Conservation (phyloP, 2,329 filamentous ascomycete species). For the Fusarium napiforme region DNA sequence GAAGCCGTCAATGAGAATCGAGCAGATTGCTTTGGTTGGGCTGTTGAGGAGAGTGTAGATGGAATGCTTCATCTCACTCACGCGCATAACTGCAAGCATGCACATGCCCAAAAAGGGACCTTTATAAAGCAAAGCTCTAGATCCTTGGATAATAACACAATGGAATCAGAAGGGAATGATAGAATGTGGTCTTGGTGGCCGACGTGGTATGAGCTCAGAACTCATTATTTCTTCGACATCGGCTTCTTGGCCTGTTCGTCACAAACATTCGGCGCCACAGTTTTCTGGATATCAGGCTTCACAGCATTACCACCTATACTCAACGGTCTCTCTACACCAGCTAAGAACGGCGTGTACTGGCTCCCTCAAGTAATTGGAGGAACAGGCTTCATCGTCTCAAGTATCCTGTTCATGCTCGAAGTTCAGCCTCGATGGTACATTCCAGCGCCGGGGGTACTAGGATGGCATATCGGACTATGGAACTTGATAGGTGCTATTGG, state of each 20-base stretch:
- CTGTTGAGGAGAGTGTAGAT: conserved; percentile 57
- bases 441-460: conserved; percentile 65
- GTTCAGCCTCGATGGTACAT: conserved; percentile 72
- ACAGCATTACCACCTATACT: conserved; percentile 62
- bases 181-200: conserved; percentile 70
- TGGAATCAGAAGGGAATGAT: background rate
- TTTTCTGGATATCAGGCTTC: conserved; percentile 74
- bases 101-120: conserved; percentile 41
- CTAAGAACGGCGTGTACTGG: conserved; percentile 66
- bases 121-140: conserved; percentile 24
- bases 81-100: conserved; percentile 41
- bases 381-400: conserved; percentile 68
- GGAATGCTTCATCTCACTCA: conserved; percentile 25
- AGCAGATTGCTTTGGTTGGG: conserved; percentile 75
- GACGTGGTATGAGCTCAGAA: conserved; percentile 63
- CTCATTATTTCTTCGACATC: conserved; percentile 62
- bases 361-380: conserved; percentile 71
- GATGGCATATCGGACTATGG: conserved; percentile 76
- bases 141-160: background rate
- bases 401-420: conserved; percentile 72
- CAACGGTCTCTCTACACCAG: conserved; percentile 57
- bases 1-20: conserved; percentile 77
- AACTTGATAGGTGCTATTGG: conserved; percentile 72
- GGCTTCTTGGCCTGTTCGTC: conserved; percentile 68
- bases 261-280: conserved; percentile 68